These are phyloP conservation scores for Botrytis tulipae DNA, from an alignment of 2,329 filamentous ascomycete species.

Conservation along the genomic window DNA sequence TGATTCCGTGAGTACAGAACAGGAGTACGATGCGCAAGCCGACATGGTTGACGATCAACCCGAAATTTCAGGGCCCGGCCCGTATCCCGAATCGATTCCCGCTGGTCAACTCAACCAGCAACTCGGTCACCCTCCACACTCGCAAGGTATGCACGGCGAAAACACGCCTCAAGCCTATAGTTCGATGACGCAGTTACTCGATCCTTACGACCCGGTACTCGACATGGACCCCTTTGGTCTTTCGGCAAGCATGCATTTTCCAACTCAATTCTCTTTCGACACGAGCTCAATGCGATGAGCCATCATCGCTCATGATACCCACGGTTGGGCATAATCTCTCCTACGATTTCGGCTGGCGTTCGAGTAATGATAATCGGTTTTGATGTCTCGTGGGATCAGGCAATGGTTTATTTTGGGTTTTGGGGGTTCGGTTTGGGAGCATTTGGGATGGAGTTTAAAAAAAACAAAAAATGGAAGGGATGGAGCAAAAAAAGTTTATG, in stretches of 20 bases:
- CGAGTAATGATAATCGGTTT: neutral
- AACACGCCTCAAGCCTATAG: slow-evolving; percentile 44
- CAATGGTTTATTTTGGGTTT: neutral
- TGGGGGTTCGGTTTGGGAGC: neutral
- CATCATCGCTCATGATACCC: slow-evolving; percentile 35
- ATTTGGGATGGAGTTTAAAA: slow-evolving; percentile 18
- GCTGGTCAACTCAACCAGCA: slow-evolving; percentile 25
- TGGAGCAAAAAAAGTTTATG: neutral
- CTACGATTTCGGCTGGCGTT: slow-evolving; percentile 12
- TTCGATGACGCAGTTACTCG: slow-evolving; percentile 50
- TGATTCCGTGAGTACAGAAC: slow-evolving; percentile 72
- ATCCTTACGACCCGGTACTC: slow-evolving; percentile 79
- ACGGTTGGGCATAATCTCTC: slow-evolving; percentile 22
- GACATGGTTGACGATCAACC: slow-evolving; percentile 84
- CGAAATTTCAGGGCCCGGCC: slow-evolving; percentile 59
- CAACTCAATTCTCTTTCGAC: slow-evolving; percentile 76
- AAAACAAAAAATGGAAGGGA: slow-evolving; percentile 3
- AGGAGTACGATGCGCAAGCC: slow-evolving; percentile 90
- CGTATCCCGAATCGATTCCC: slow-evolving; percentile 60
- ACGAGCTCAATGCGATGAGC: slow-evolving; percentile 41
- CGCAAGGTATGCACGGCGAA: slow-evolving; percentile 42
- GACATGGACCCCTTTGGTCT: slow-evolving; percentile 93
- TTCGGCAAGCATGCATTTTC: slow-evolving; percentile 93
- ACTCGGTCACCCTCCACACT: slow-evolving; percentile 42
- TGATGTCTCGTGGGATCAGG: slow-evolving; percentile 10